These are phyloP conservation scores for Clitopilus hobsonii DNA, from an alignment of 768 basidiomycete genomes.

Conservation along the genomic window DNA sequence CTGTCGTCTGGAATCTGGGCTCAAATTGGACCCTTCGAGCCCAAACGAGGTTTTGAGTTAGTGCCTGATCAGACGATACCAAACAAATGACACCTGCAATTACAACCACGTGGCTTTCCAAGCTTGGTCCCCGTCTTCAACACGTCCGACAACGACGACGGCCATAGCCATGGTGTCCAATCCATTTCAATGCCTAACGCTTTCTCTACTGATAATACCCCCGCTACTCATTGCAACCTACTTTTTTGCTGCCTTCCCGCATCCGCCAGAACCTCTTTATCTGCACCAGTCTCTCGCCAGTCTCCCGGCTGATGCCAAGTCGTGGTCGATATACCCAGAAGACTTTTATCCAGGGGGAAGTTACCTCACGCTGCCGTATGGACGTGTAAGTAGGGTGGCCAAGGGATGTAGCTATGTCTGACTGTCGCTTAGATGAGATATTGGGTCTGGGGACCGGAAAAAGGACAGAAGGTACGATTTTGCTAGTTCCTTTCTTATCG, in stretches of 20 bases:
- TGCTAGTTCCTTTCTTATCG: constrained; percentile 1
- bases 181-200: constrained; percentile 43
- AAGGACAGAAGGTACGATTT: constrained; percentile 55
- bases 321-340: constrained; percentile 73
- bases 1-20: too few species aligned
- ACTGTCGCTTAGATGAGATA: constrained; percentile 52
- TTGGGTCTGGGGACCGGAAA: constrained; percentile 71
- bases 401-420: background rate
- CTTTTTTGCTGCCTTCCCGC: constrained; percentile 62
- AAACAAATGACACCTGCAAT: background rate
- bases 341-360: constrained; percentile 60
- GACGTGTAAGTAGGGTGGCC: constrained; percentile 38
- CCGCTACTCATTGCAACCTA: constrained; percentile 57
- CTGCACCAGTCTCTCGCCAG: constrained; percentile 58
- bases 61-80: background rate
- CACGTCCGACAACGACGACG: background rate
- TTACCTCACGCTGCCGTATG: constrained; percentile 63
- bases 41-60: background rate
- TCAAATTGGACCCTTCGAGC: background rate
- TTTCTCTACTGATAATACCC: constrained; percentile 55
- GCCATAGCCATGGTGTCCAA: constrained; percentile 13
- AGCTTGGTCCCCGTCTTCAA: background rate
- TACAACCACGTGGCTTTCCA: background rate
- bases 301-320: constrained; percentile 47
- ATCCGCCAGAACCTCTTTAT: constrained; percentile 43